These are phyloP conservation scores for Melocanna baccifera DNA, from an alignment of 176 grass and related monocot species.

Conservation along the genomic window DNA sequence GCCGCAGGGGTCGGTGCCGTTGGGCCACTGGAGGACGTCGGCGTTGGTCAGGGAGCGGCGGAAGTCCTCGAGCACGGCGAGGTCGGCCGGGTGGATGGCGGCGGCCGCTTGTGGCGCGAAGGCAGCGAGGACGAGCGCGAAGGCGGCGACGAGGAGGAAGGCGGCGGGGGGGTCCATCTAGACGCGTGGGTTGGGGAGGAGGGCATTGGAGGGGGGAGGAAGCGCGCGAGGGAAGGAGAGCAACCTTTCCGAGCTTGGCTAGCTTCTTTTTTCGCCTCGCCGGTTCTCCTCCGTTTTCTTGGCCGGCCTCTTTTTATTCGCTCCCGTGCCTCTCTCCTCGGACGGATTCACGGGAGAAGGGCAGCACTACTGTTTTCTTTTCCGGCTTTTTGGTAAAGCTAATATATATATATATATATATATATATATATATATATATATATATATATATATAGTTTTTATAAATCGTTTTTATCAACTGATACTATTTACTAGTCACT, in stretches of 20 bases:
- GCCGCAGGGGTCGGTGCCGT: slow-evolving; percentile 49
- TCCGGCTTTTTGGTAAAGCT: too few species aligned
- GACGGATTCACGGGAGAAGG: too few species aligned
- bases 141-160: neutral
- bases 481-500: too few species aligned
- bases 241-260: neutral
- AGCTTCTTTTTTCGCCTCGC: too few species aligned
- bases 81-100: slow-evolving; percentile 50
- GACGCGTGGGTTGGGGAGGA: neutral
- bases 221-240: neutral
- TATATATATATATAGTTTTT: too few species aligned
- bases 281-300: too few species aligned
- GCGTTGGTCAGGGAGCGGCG: slow-evolving; percentile 49
- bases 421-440: too few species aligned
- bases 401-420: too few species aligned
- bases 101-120: neutral
- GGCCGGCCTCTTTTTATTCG: neutral
- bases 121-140: neutral
- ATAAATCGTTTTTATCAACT: too few species aligned
- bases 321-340: too few species aligned
- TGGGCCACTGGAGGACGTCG: slow-evolving; percentile 50
- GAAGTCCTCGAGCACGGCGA: slow-evolving; percentile 49
- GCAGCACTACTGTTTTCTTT: too few species aligned
- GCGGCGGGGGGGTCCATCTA: neutral
- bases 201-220: slow-evolving; percentile 26